phyloP scores from a whole-genome alignment of 2,329 filamentous ascomycete species.

The Colletotrichum lupini region DNA sequence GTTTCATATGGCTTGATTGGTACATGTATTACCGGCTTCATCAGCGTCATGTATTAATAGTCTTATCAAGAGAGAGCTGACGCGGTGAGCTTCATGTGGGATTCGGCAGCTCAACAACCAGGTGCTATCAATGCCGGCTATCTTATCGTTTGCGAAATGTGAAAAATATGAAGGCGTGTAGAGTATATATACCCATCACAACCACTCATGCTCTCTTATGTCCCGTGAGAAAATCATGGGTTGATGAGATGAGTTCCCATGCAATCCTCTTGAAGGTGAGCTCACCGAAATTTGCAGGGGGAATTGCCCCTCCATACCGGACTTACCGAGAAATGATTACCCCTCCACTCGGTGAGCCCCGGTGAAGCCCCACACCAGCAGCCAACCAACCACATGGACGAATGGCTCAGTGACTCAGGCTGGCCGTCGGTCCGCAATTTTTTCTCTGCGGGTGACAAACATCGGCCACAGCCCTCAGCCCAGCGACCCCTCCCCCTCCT shows the following conservation, averaged over 20 bases:
- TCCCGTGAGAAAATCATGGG: no score
- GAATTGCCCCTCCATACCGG: conserved; percentile 2
- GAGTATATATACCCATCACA: no score
- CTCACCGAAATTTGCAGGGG: conserved; percentile 1
- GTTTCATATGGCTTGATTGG: not conserved
- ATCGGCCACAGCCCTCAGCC: not conserved
- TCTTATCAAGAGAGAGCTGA: not conserved
- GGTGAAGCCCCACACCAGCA: not conserved
- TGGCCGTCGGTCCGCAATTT: conserved; percentile 21
- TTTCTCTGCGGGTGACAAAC: conserved; percentile 22
- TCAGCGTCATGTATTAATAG: not conserved
- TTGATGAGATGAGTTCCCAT: no score
- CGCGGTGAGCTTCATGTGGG: not conserved
- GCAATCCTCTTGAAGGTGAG: not conserved
- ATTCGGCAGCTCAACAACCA: not conserved
- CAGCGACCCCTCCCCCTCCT: conserved; percentile 21
- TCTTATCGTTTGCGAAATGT: not conserved
- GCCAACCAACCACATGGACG: not conserved
- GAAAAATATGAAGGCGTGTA: no score
- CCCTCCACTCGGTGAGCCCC: conserved; percentile 8
- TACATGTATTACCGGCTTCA: not conserved
- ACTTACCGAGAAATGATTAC: not conserved
- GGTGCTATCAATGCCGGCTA: not conserved
- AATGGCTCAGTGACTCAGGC: conserved; percentile 24
- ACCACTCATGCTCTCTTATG: no score